Base-by-base conservation (phyloP, 2,329 filamentous ascomycete species). In the Apiospora koreana region DNA sequence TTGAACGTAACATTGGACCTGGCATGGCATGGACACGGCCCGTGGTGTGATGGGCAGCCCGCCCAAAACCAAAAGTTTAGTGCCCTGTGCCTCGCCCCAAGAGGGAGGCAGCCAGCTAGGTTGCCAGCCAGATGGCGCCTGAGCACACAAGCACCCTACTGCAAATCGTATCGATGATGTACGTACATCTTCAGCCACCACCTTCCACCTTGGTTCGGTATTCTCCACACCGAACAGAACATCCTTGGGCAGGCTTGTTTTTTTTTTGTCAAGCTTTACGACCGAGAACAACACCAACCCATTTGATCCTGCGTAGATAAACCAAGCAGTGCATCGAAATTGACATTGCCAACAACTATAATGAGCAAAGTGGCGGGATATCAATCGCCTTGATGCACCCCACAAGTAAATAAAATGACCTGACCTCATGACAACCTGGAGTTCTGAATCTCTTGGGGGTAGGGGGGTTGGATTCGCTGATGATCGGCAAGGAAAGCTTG, bases 401-500 rank as follows among this genome's bases (percentile, higher is more conserved):
- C 50, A 58, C 28, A 35, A 58, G 50, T 18, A 21, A 10, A 58
- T 8, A 58, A 35, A 21, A 58, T 58, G 50, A 25, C 28, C 50
- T 58, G 50, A 35, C 50, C 50, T 58, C 50, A 58, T 58, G 50
- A 28, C 48, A 28, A 50, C 23, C 25, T 6, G 23, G 48, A 50
- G 12, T 50, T 50, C 14, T 58, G 28, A 25, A 31, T 58, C 50
- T 31, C 50, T 21, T 58, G 50, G 50, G 50, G 50, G 50, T 21
- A n/a, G n/a, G n/a, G n/a, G n/a, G 50, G 50, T 35, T 58, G 54
- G 54, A 62, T 62, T 62, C 18, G 41, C 3, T 35, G 54, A 23
- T 38, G 54, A 62, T 62, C 54, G 31, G 54, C 54, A 31, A 46
- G 28, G n/a, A 62, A 62, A 62, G 54, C 54, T 62, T 62, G 54